Percentiles rank a stretch among this genome's conserved stretches.
phyloP scores from a whole-genome alignment of 768 basidiomycete species.

The Rhizopogon rudus region DNA sequence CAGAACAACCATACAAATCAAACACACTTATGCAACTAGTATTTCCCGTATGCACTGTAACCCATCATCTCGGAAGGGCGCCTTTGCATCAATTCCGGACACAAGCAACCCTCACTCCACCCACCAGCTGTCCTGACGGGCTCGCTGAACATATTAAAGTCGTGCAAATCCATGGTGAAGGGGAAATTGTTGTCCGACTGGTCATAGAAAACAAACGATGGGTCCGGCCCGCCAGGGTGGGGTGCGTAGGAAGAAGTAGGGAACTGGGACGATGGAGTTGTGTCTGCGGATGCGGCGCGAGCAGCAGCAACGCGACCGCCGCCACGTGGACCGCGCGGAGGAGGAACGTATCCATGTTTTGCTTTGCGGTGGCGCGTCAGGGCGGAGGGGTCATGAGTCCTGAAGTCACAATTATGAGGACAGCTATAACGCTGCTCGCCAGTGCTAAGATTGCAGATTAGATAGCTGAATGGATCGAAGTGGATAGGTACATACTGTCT shows the following conservation, averaged over 20 bases:
- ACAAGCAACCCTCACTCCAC: background rate
- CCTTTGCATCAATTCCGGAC: background rate
- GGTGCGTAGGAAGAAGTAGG: background rate
- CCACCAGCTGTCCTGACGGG: background rate
- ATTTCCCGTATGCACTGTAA: background rate
- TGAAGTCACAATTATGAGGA: slow-evolving; percentile 12
- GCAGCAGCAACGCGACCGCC: background rate
- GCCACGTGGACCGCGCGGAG: background rate
- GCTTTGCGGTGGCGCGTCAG: slow-evolving; percentile 21
- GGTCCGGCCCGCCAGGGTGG: background rate
- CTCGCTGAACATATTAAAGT: background rate
- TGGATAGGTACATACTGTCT: slow-evolving; percentile 12
- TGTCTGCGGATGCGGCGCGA: background rate
- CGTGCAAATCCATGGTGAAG: background rate
- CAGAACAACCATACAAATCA: background rate
- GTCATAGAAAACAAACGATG: background rate
- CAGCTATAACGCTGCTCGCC: slow-evolving; percentile 12
- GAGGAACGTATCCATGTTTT: slow-evolving; percentile 17
- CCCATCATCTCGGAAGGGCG: background rate
- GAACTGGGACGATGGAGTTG: background rate
- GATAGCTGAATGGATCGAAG: no score
- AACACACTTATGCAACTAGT: background rate
- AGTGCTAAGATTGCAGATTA: slow-evolving; percentile 8
- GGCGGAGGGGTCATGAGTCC: slow-evolving; percentile 20
- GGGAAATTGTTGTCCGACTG: background rate